Conservation (phyloP, 306 rosid species). For the Cicer cuneatum region DNA sequence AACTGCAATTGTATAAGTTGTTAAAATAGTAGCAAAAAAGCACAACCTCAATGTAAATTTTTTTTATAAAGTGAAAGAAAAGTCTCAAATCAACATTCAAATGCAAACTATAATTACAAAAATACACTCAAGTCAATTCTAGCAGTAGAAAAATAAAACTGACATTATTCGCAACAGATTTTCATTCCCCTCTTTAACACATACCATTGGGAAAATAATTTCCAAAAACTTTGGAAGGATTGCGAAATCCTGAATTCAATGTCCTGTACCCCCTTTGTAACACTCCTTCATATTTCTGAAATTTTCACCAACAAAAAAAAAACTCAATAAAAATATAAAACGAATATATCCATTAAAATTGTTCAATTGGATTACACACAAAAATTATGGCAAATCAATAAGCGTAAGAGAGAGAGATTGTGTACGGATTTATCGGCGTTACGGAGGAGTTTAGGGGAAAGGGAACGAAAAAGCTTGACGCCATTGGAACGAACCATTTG, state of each 20-base stretch:
- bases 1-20: constrained; percentile 17
- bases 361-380: neutral
- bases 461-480: constrained; percentile 58
- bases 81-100: neutral
- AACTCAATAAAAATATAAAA: neutral
- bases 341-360: neutral
- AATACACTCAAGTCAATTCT: neutral
- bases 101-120: constrained; percentile 10
- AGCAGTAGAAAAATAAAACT: neutral
- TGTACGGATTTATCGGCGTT: constrained; percentile 44
- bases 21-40: neutral
- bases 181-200: neutral
- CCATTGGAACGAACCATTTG: constrained; percentile 86
- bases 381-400: neutral
- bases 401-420: neutral
- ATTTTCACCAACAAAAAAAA: constrained; percentile 1
- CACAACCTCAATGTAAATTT: neutral
- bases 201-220: constrained; percentile 54
- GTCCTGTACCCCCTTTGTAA: constrained; percentile 54
- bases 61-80: neutral
- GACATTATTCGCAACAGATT: neutral
- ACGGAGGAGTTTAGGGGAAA: constrained; percentile 41
- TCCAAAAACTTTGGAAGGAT: constrained; percentile 48
- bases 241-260: constrained; percentile 57
- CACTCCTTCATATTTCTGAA: constrained; percentile 54